Conservation (phyloP, 371 early-diverging fungal species). For the Fennellomyces sp. region DNA sequence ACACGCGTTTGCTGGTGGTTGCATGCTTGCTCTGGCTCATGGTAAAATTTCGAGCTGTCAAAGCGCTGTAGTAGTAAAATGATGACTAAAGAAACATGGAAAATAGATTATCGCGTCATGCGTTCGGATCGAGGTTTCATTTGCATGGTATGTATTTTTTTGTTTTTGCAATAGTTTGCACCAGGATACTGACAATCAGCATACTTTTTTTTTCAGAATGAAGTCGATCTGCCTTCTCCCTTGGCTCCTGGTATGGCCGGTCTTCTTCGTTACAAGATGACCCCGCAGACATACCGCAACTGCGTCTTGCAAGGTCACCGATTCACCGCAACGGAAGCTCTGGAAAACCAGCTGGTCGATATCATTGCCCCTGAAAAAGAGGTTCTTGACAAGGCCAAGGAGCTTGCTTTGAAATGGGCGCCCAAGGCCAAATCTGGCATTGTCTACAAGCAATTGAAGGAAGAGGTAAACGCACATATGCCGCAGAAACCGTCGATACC, state of each 20-base stretch:
- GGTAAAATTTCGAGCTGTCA: conserved; percentile 40
- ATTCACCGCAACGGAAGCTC: conserved; percentile 65
- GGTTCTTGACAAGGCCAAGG: conserved; percentile 55
- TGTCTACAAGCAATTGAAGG: conserved; percentile 49
- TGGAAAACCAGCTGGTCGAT: conserved; percentile 68
- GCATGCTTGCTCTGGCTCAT: conserved; percentile 79
- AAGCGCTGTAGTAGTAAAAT: too few species aligned
- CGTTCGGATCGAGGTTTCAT: conserved; percentile 78
- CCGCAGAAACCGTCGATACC: not conserved
- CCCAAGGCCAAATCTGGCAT: conserved; percentile 55
- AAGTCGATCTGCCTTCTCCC: conserved; percentile 76
- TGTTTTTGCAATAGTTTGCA: too few species aligned
- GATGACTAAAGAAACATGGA: too few species aligned
- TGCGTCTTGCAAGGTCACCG: conserved; percentile 71
- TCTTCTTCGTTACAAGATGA: conserved; percentile 65
- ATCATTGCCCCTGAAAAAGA: conserved; percentile 46
- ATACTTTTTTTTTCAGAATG: conserved; percentile 62
- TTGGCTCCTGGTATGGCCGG: conserved; percentile 78
- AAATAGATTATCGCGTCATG: conserved; percentile 83
- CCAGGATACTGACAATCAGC: not conserved
- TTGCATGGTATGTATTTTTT: conserved; percentile 55
- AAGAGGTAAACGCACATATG: conserved; percentile 39
- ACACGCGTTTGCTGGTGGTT: conserved; percentile 88
- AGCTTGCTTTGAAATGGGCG: conserved; percentile 60
- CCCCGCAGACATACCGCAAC: conserved; percentile 59